A percentile compares a stretch with the other conserved stretches of the same genome.
These are phyloP conservation scores for Penicillium brevicompactum DNA, from an alignment of 2,329 filamentous ascomycete genomes.

Conservation along the genomic window DNA sequence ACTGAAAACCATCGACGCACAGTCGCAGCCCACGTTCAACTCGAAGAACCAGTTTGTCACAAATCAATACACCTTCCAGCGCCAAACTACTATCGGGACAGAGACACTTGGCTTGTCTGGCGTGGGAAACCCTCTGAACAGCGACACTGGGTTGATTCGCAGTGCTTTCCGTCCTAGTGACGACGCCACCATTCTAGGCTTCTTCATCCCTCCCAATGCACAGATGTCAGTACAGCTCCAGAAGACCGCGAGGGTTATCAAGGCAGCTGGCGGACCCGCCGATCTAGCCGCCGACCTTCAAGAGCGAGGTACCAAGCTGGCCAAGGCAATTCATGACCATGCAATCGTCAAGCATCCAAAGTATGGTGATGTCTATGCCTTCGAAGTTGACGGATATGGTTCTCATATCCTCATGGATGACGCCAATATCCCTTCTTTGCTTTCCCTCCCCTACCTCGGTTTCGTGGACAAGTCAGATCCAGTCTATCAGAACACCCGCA, in stretches of 20 bases:
- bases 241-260: constrained; percentile 71
- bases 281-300: constrained; percentile 53
- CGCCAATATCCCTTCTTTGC: constrained; percentile 65
- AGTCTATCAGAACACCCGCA: constrained; percentile 85
- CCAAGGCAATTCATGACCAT: constrained; percentile 78
- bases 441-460: constrained; percentile 61
- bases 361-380: constrained; percentile 64
- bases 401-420: constrained; percentile 66
- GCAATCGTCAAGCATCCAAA: constrained; percentile 62
- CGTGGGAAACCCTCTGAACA: constrained; percentile 86
- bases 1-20: constrained; percentile 72
- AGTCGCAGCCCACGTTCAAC: constrained; percentile 81
- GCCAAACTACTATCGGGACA: constrained; percentile 77
- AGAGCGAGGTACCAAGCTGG: constrained; percentile 65
- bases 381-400: constrained; percentile 67
- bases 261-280: constrained; percentile 56
- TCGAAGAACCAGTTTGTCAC: constrained; percentile 63
- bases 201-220: constrained; percentile 92
- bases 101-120: constrained; percentile 84
- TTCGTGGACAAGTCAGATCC: constrained; percentile 62
- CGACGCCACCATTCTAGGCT: constrained; percentile 90
- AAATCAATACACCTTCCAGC: constrained; percentile 87
- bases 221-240: constrained; percentile 91
- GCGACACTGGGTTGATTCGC: constrained; percentile 79
- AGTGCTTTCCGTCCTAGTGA: constrained; percentile 95